These are phyloP conservation scores for Vitis hybrid DNA, from an alignment of 177 flowering plant species.

Conservation along the genomic window DNA sequence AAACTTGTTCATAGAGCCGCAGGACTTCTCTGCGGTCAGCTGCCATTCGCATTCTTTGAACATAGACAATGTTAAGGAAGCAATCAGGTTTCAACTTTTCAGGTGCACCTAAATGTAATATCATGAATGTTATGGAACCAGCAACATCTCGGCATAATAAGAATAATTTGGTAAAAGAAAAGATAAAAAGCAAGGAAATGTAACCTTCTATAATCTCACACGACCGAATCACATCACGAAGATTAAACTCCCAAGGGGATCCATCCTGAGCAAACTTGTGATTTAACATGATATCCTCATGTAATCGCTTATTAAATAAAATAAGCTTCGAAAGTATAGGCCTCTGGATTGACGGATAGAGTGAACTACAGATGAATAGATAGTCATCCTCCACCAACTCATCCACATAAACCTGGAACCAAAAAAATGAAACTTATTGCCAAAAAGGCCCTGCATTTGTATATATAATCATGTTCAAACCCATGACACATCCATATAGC, in stretches of 20 bases:
- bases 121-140: conserved; percentile 10
- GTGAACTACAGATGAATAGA: conserved; percentile 68
- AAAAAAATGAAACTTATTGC: background rate
- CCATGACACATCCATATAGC: background rate
- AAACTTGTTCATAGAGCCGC: conserved; percentile 65
- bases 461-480: background rate
- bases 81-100: conserved; percentile 42
- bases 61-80: conserved; percentile 69
- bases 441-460: background rate
- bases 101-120: conserved; percentile 49
- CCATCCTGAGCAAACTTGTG: conserved; percentile 83
- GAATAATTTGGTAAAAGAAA: background rate
- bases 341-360: conserved; percentile 59
- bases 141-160: background rate
- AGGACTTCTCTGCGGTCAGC: conserved; percentile 71
- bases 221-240: conserved; percentile 90
- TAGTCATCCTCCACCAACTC: conserved; percentile 87
- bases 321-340: conserved; percentile 64
- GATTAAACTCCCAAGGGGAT: conserved; percentile 99
- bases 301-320: conserved; percentile 64
- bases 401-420: conserved; percentile 84
- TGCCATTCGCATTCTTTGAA: conserved; percentile 92
- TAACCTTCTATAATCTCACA: conserved; percentile 82
- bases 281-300: conserved; percentile 75
- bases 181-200: conserved; percentile 1